These are phyloP conservation scores for Plectosphaerella sp. DNA, from an alignment of 2,329 filamentous ascomycete genomes.

Conservation along the genomic window DNA sequence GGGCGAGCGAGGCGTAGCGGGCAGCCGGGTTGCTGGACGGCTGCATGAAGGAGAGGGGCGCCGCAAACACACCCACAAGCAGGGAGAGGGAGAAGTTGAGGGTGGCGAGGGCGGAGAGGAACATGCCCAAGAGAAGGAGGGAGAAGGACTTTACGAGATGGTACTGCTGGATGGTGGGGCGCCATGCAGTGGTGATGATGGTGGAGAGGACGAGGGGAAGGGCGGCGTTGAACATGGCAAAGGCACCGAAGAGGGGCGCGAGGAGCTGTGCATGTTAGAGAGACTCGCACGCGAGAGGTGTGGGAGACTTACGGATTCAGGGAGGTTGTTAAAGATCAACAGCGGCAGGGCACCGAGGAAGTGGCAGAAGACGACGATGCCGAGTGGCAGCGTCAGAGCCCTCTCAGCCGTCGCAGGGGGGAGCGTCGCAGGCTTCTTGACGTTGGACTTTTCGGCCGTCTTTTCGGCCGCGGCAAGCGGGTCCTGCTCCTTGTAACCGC, in stretches of 20 bases:
- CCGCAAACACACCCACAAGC: conserved; percentile 72
- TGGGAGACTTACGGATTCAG: conserved; percentile 51
- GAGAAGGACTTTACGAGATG: conserved; percentile 85
- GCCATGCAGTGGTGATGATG: conserved; percentile 45
- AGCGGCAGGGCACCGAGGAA: conserved; percentile 76
- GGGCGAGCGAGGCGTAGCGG: conserved; percentile 36
- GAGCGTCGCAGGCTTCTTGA: neutral
- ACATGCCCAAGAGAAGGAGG: conserved; percentile 86
- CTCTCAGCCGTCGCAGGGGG: conserved; percentile 44
- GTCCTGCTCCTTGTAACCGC: conserved; percentile 49
- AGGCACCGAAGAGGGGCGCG: conserved; percentile 48
- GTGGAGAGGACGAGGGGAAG: conserved; percentile 55
- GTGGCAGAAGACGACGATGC: conserved; percentile 68
- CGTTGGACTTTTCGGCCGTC: neutral
- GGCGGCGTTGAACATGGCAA: conserved; percentile 48
- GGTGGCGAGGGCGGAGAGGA: conserved; percentile 86
- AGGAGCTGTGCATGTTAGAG: conserved; percentile 43
- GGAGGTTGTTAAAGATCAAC: conserved; percentile 77
- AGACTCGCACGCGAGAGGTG: neutral
- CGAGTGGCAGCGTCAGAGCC: conserved; percentile 67
- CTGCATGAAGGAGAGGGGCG: conserved; percentile 72
- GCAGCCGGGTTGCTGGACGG: conserved; percentile 35
- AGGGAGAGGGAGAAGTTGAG: conserved; percentile 93
- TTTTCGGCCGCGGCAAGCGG: conserved; percentile 1
- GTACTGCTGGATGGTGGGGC: conserved; percentile 63